These are phyloP conservation scores for Fusarium sp. DNA, from an alignment of 2,329 filamentous ascomycete species.

Conservation along the genomic window DNA sequence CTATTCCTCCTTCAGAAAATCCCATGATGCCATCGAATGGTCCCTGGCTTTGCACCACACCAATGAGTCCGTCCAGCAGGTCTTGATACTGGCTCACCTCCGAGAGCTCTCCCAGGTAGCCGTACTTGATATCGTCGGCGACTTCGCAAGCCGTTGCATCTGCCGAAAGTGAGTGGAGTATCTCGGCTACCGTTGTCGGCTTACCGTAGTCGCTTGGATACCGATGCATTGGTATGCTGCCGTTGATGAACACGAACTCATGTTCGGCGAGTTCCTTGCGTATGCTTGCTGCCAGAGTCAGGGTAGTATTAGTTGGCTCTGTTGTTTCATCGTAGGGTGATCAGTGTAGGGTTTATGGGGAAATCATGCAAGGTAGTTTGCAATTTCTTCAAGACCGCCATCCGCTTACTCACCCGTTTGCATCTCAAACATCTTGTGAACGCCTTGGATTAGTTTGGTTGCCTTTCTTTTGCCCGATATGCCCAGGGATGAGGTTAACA, in stretches of 20 bases:
- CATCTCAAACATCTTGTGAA: neutral
- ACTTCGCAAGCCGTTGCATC: neutral
- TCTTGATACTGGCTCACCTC: neutral
- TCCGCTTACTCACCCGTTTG: neutral
- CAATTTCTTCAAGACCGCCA: neutral
- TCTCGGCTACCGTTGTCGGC: neutral
- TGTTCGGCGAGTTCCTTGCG: neutral
- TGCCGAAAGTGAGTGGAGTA: neutral
- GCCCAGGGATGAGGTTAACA: neutral
- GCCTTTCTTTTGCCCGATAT: neutral
- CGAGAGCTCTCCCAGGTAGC: neutral
- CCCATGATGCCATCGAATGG: neutral
- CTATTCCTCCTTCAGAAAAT: neutral
- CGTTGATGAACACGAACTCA: neutral
- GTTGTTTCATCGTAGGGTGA: neutral
- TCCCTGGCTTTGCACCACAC: neutral
- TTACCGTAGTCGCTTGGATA: neutral
- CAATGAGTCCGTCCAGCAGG: neutral
- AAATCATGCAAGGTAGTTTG: neutral
- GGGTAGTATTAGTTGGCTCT: neutral
- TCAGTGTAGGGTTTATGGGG: neutral
- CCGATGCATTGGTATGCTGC: neutral
- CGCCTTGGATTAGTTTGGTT: neutral
- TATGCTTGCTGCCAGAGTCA: neutral
- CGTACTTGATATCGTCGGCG: neutral